phyloP scores from a whole-genome alignment of 352 stramenopile species.

The Phytopythium litorale region DNA sequence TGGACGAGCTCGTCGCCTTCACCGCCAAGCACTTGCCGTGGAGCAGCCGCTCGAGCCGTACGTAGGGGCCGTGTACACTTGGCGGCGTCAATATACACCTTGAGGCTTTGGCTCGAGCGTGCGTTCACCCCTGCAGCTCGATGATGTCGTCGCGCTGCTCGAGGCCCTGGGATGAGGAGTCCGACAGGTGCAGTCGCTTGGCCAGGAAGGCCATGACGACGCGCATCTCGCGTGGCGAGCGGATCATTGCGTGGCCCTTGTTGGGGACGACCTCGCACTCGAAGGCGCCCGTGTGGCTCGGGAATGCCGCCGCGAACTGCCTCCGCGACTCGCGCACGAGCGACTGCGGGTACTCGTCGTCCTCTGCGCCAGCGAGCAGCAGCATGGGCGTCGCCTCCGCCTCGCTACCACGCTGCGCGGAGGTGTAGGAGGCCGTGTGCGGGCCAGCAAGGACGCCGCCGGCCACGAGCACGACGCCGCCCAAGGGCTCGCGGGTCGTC shows the following conservation, averaged over 20 bases:
- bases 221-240: conserved; percentile 43
- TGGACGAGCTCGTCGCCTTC: conserved; percentile 6
- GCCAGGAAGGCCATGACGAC: conserved; percentile 63
- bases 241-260: conserved; percentile 58
- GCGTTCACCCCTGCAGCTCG: not conserved
- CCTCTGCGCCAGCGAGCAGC: conserved; percentile 28
- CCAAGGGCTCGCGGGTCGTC: conserved; percentile 32
- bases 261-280: conserved; percentile 4
- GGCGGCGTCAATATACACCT: not conserved
- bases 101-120: not conserved
- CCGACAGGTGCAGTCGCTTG: conserved; percentile 6
- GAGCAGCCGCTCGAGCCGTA: not conserved
- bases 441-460: conserved; percentile 35
- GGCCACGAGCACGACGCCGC: conserved; percentile 47
- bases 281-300: conserved; percentile 10
- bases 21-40: conserved; percentile 5
- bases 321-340: conserved; percentile 20
- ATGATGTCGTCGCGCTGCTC: conserved; percentile 5
- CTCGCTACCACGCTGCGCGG: not conserved
- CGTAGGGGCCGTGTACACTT: too few relatives aligned
- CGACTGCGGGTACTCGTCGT: conserved; percentile 33
- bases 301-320: conserved; percentile 26
- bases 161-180: not conserved
- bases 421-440: conserved; percentile 14
- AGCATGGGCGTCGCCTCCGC: conserved; percentile 39